Base-by-base conservation (phyloP, 2,329 filamentous ascomycete genomes). In the Helotiales sp. region DNA sequence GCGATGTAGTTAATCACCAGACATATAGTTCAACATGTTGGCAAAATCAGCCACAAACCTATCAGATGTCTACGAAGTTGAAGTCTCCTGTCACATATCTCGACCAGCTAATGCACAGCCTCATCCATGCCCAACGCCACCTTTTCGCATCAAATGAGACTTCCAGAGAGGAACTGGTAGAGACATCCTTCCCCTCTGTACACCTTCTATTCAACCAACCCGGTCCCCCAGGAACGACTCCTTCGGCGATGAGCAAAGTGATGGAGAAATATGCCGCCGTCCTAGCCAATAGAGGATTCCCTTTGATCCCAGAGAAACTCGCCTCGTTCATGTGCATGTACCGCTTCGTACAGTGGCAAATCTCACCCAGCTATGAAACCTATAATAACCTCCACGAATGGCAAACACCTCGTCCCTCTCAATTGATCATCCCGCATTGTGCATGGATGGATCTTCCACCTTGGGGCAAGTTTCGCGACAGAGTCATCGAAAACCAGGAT, bases 251-350 rank as follows among this genome's bases (percentile, higher is more conserved):
- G 24, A 70, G 69, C 7, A 73, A 74, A 43, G 69, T 74, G 3
- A 76, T 76, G 75, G 67, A 63, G 20, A 70, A 70, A 22, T 76
- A 76, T 58, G 68, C 71, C 15, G 64, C 66, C 45, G 69, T 76
- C 2, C 67, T 75, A 30, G 70, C 73, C 2, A 67, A 57, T 24
- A 71, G 75, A 15, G 73, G 75, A 10, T 75, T 76, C 61, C 68
- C 69, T 6, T 66, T 71, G 8, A 72, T 75, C 15, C 74, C 75
- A 2, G 75, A 76, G 52, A 75, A 73, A 47, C 70, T 76, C 17
- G 73, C 72, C 10, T 73, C 71, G 6, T 76, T 76, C 63, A 75
- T 76, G 71, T 75, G 72, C 68, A 76, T 75, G 74, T 76, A 75
- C 30, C 70, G 72, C 13, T 75, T 76, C 45, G 67, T 75, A 8